A percentile compares a stretch with the other conserved stretches of the same genome.
These are phyloP conservation scores for Pichia occidentalis DNA, from an alignment of 805 yeast species.

Conservation along the genomic window DNA sequence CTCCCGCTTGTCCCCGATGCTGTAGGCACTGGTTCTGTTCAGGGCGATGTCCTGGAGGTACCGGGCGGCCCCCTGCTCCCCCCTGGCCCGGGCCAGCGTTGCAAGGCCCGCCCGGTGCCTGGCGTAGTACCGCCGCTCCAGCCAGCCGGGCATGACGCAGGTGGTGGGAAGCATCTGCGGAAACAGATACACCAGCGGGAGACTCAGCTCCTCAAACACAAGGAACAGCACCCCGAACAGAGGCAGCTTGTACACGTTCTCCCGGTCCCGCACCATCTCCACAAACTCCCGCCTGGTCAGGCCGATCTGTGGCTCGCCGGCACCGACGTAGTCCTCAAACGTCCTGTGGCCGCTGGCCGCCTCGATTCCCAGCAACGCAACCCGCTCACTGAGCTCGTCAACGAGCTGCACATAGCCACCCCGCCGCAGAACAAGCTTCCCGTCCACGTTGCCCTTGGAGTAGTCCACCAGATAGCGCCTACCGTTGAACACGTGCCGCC, in stretches of 20 bases:
- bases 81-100: background rate
- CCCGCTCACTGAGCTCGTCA: slow-evolving; percentile 23
- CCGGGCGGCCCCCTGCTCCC: background rate
- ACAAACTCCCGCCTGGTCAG: slow-evolving; percentile 41
- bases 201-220: slow-evolving; percentile 52
- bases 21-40: background rate
- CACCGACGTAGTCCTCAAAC: slow-evolving; percentile 10
- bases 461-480: slow-evolving; percentile 27
- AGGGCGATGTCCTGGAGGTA: slow-evolving; percentile 2
- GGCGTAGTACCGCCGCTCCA: slow-evolving; percentile 6
- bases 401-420: slow-evolving; percentile 15
- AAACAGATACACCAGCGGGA: slow-evolving; percentile 42
- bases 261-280: slow-evolving; percentile 41
- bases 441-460: slow-evolving; percentile 21
- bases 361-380: slow-evolving; percentile 21
- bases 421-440: slow-evolving; percentile 15
- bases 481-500: slow-evolving; percentile 21
- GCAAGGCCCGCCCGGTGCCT: background rate
- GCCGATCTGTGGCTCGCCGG: slow-evolving; percentile 12
- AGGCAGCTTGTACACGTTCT: slow-evolving; percentile 49
- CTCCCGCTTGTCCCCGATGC: background rate
- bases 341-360: slow-evolving; percentile 12
- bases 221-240: slow-evolving; percentile 48
- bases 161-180: slow-evolving; percentile 60
- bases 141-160: slow-evolving; percentile 43